Percentiles rank a stretch among this genome's conserved stretches.
These are phyloP conservation scores for Neurospora sublineolata DNA, from an alignment of 495 filamentous ascomycete genomes.

Conservation along the genomic window DNA sequence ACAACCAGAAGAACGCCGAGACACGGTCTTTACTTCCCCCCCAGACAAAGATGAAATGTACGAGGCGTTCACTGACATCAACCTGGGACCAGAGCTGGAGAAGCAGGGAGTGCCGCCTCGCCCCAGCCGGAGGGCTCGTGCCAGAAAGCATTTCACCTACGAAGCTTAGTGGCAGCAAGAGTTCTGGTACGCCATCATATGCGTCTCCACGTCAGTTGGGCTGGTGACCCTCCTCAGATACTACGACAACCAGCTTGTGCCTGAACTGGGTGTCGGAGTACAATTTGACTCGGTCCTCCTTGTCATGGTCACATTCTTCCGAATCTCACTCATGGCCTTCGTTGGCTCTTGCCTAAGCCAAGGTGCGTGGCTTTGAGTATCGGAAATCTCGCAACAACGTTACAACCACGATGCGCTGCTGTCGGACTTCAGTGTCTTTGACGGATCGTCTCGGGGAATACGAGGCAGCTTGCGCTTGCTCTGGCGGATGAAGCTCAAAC, in stretches of 20 bases:
- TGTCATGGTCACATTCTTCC: slow-evolving; percentile 23
- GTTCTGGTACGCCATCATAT: slow-evolving; percentile 20
- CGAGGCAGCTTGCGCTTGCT: slow-evolving; percentile 22
- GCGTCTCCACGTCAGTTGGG: slow-evolving; percentile 11
- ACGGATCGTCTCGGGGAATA: slow-evolving; percentile 24
- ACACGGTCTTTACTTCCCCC: not conserved
- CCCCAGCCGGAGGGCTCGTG: not conserved
- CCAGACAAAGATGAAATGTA: not conserved
- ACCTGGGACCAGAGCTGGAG: not conserved
- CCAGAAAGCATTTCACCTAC: slow-evolving; percentile 3
- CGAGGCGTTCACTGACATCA: not conserved
- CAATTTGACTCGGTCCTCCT: slow-evolving; percentile 23
- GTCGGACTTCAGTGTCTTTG: slow-evolving; percentile 28
- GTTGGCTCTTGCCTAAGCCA: slow-evolving; percentile 25
- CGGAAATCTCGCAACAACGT: slow-evolving; percentile 18
- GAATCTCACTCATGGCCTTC: slow-evolving; percentile 22
- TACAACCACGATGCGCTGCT: slow-evolving; percentile 13
- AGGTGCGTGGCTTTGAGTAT: slow-evolving; percentile 29
- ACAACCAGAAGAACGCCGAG: not conserved
- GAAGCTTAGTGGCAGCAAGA: slow-evolving; percentile 25
- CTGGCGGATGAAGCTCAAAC: slow-evolving; percentile 24
- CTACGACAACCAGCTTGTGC: slow-evolving; percentile 20
- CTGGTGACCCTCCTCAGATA: slow-evolving; percentile 16
- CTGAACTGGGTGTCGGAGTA: slow-evolving; percentile 15
- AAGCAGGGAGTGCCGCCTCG: not conserved